Percentiles rank a stretch among this genome's conserved stretches.
These are phyloP conservation scores for Paraconiothyrium sp. DNA, from an alignment of 2,329 filamentous ascomycete genomes.

Conservation along the genomic window DNA sequence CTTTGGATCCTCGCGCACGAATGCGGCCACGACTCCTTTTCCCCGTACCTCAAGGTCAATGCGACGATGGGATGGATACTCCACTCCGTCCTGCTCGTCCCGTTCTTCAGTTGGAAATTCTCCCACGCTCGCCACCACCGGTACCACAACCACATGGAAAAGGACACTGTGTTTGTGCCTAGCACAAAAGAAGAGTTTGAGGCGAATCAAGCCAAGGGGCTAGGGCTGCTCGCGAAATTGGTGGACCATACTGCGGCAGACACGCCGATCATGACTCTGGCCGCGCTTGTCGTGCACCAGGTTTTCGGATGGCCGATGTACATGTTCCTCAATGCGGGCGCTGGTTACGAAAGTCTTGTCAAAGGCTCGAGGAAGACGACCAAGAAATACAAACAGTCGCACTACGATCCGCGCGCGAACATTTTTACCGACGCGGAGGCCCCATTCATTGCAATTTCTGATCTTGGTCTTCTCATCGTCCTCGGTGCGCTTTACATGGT, in stretches of 20 bases:
- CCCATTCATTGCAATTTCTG: conserved; percentile 66
- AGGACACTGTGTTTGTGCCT: conserved; percentile 60
- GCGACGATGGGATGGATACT: conserved; percentile 69
- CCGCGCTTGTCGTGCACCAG: conserved; percentile 68
- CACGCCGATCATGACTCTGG: conserved; percentile 64
- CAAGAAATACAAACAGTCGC: conserved; percentile 42
- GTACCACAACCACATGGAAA: conserved; percentile 72
- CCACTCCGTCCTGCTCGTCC: conserved; percentile 73
- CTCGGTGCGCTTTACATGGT: conserved; percentile 62
- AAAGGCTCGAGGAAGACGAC: conserved; percentile 16
- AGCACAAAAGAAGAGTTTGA: conserved; percentile 6
- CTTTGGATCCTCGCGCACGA: conserved; percentile 75
- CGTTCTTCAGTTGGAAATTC: conserved; percentile 78
- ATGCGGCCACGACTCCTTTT: conserved; percentile 75
- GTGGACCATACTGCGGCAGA: conserved; percentile 62
- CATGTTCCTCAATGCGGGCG: conserved; percentile 63
- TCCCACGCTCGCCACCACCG: conserved; percentile 76
- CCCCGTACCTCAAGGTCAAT: conserved; percentile 65
- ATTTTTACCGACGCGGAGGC: conserved; percentile 69
- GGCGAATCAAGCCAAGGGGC: not conserved
- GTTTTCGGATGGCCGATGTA: conserved; percentile 71
- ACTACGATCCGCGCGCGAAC: conserved; percentile 69
- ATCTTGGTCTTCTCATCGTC: conserved; percentile 68
- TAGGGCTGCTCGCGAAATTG: not conserved
- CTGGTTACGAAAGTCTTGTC: conserved; percentile 19